A percentile compares a stretch with the other conserved stretches of the same genome.
Conservation (phyloP, 2,329 filamentous ascomycete species). For the Xylariaceae sp. region DNA sequence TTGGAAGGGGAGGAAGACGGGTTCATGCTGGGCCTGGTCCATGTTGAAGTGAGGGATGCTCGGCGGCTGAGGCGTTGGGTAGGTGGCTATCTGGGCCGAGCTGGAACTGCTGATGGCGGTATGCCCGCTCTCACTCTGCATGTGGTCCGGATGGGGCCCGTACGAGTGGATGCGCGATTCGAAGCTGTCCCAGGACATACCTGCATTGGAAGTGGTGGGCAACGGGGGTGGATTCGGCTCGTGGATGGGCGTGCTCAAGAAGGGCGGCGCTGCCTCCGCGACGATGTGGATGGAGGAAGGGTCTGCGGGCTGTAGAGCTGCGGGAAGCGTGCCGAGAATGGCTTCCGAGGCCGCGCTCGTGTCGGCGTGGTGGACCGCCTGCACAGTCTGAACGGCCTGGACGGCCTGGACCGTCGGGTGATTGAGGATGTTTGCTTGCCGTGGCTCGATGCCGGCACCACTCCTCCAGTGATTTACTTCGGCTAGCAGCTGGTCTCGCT, state of each 20-base stretch:
- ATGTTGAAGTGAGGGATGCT: conserved; percentile 9
- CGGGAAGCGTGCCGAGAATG: conserved; percentile 7
- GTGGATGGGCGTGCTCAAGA: conserved; percentile 12
- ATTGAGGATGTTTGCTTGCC: conserved; percentile 10
- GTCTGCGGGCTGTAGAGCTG: conserved; percentile 7
- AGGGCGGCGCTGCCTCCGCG: conserved; percentile 8
- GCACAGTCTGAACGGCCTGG: too few relatives aligned
- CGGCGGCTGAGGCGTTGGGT: conserved; percentile 8
- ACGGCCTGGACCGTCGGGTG: background rate
- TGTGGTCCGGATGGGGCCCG: conserved; percentile 5
- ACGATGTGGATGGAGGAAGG: conserved; percentile 11
- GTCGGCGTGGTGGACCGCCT: conserved; percentile 3
- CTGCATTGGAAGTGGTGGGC: conserved; percentile 2
- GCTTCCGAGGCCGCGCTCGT: conserved; percentile 5
- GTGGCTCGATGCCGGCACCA: conserved; percentile 21
- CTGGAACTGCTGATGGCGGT: conserved; percentile 6
- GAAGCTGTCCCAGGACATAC: conserved; percentile 16
- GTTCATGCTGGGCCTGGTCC: conserved; percentile 10
- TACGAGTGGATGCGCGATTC: conserved; percentile 15
- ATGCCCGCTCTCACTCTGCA: conserved; percentile 5
- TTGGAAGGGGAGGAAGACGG: conserved; percentile 15
- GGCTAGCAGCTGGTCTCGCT: conserved; percentile 22
- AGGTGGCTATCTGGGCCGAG: conserved; percentile 5
- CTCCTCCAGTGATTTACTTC: conserved; percentile 24
- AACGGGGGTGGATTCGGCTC: conserved; percentile 6